Evolutionary conservation across 2,329 filamentous ascomycete species (phyloP), one percentile per base, ranked within the genome.

Genomic region (Lachnellula suecica): DNA sequence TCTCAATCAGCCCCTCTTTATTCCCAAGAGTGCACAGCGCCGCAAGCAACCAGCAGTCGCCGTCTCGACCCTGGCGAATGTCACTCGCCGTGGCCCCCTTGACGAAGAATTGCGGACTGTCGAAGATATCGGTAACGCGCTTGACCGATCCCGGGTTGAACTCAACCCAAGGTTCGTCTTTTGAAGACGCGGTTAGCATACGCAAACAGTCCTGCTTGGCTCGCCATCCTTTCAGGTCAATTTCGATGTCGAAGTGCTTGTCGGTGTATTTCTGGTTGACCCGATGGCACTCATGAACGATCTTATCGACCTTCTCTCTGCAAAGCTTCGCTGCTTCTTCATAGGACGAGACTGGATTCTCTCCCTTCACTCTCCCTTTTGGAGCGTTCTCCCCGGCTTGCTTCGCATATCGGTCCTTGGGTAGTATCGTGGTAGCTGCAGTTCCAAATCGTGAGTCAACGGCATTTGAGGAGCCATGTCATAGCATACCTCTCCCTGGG

Each of bases 231-330:
- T 89, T 88, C 56, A 91, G 76, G 67, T 92, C 89, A 34, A 81
- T 74, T 65, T 94, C 90, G 47, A 96, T 83, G 66, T 96, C 88
- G 66, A 96, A 96, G 68, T 94, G 84, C n/a, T 85, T 82, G 65
- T 95, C 90, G 15, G 87, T 81, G 66, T 95, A 96, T 69, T 91
- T 93, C 64, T 91, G 87, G 69, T 96, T 96, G 52, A 91, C 76
- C 8, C 88, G 80, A 20, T 83, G 78, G 67, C 90, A 95, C 64
- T 85, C 82, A 52, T 75, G 74, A 44, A 82, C 76, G 53, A 85
- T 85, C 66, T 82, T 80, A 23, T 74, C 76, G 3, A 79, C 87
- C 71, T 79, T 88, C 51, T 79, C 80, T 49, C 75, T 77, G 70
- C 90, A 95, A 52, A 85, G 80, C 20, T 79, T 79, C 3, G 78